These are phyloP conservation scores for Pezicula radicicola DNA, from an alignment of 2,329 filamentous ascomycete species.

Conservation along the genomic window DNA sequence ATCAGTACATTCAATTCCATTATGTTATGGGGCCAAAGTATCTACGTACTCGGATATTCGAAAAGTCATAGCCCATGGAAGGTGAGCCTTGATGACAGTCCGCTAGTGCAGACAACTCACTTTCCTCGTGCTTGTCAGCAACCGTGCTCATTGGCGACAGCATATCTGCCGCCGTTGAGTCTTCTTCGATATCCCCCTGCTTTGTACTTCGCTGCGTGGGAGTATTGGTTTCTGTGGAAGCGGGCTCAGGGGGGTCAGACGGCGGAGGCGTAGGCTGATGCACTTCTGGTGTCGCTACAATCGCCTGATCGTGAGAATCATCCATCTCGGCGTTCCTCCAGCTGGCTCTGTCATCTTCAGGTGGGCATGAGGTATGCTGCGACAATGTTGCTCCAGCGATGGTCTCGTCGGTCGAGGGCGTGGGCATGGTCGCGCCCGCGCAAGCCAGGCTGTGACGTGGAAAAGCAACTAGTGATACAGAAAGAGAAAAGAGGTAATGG, in stretches of 20 bases:
- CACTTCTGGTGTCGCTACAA: conserved; percentile 22
- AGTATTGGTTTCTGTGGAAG: conserved; percentile 30
- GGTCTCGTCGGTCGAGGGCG: conserved; percentile 24
- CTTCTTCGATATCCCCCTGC: conserved; percentile 37
- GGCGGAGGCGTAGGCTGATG: conserved; percentile 26
- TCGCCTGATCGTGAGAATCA: conserved; percentile 22
- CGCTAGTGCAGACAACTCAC: conserved; percentile 25
- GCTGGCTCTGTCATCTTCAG: conserved; percentile 34
- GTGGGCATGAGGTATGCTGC: conserved; percentile 37
- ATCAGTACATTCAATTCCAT: conserved; percentile 4
- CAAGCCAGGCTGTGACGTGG: conserved; percentile 21
- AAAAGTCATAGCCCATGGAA: conserved; percentile 51
- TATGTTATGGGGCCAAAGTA: not conserved
- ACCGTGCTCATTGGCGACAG: conserved; percentile 33
- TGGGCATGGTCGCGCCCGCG: conserved; percentile 32
- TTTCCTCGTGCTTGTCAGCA: conserved; percentile 33
- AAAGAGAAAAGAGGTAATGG: conserved; percentile 16
- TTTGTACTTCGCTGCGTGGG: conserved; percentile 32
- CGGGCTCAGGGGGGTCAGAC: conserved; percentile 19
- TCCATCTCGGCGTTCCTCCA: conserved; percentile 31
- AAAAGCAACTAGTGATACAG: conserved; percentile 27
- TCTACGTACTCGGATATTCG: conserved; percentile 49
- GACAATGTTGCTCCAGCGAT: conserved; percentile 19
- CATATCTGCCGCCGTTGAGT: conserved; percentile 25
- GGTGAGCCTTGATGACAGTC: conserved; percentile 34